Evolutionary conservation across 495 filamentous ascomycete genomes (phyloP), one percentile per base, ranked within the genome.

Genomic region (Apodospora peruviana): DNA sequence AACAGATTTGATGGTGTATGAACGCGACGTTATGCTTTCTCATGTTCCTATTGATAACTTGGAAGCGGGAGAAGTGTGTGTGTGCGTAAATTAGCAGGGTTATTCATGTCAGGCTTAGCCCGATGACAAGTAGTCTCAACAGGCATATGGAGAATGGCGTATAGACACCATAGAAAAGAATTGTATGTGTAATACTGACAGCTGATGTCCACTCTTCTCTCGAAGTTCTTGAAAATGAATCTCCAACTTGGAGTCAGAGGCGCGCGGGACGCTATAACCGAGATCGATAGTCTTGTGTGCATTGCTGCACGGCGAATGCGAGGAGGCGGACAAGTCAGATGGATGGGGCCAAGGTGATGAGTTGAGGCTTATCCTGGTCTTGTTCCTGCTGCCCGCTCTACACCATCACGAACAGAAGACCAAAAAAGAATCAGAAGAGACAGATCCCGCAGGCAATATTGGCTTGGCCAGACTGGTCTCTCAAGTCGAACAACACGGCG

Each of bases 271-370:
- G 34, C 18, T 24, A 22, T 47, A 47, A 39, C 34, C 45, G 45
- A 47, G 19, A 25, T 47, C 45, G 20, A 47, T 47, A 47, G 45
- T 47, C 27, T 17, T 39, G 45, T 19, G 16, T 11, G 24, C 8
- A 5, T 9, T 39, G 16, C 43, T 45, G 43, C 43, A 45, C 2
- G 25, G 4, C n/a, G 16, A 14, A 22, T 47, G 45, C 34, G 24
- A 45, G 16, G 11, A 14, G n/a, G 27, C n/a, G n/a, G n/a, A n/a
- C n/a, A n/a, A 45, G 27, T 16, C 43, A 36, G 17, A 21, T 17
- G 5, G 24, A 35, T 18, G 43, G 19, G 11, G 20, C 17, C 24
- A 5, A 43, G 14, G 7, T 25, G 5, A 40, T 10, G 12, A n/a
- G 8, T 4, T 44, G 17, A 34, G 10, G n/a, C n/a, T n/a, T n/a